These are phyloP conservation scores for Breviolum minutum DNA, from an alignment of 73 alveolate species.

Conservation along the genomic window DNA sequence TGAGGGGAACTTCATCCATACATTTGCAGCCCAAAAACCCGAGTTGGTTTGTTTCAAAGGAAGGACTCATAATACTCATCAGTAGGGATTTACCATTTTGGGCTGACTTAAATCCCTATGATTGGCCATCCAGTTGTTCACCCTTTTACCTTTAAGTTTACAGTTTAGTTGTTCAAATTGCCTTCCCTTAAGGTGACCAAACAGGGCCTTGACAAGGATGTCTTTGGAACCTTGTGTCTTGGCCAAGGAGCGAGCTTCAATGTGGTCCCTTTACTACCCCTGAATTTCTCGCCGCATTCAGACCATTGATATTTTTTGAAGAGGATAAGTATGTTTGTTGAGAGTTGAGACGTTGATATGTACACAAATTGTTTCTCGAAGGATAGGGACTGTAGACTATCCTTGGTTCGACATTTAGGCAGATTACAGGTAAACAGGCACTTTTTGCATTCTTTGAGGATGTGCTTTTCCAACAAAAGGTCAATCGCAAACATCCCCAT, in stretches of 20 bases:
- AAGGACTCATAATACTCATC: not conserved
- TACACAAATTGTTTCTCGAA: too few species aligned
- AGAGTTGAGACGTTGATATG: too few species aligned
- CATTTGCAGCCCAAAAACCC: too few species aligned
- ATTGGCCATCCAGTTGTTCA: not conserved
- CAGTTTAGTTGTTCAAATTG: not conserved
- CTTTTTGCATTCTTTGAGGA: not conserved
- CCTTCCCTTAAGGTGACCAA: not conserved
- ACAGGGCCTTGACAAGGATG: conserved; percentile 64
- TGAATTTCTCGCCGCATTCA: too few species aligned
- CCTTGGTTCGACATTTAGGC: too few species aligned
- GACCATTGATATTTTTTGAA: too few species aligned
- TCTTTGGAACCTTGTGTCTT: conserved; percentile 52
- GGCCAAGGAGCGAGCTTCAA: not conserved
- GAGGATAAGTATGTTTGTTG: too few species aligned
- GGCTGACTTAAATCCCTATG: not conserved
- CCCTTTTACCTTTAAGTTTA: not conserved
- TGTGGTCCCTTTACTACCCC: not conserved
- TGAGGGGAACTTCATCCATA: too few species aligned
- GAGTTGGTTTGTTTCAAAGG: too few species aligned
- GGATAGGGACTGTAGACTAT: too few species aligned
- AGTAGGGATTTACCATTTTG: not conserved
- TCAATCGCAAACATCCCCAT: not conserved
- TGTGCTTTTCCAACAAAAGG: too few species aligned
- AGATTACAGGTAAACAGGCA: too few species aligned